Evolutionary conservation across 768 basidiomycete species (phyloP), one percentile per base, ranked within the genome.

Genomic region (Boletus sp.): DNA sequence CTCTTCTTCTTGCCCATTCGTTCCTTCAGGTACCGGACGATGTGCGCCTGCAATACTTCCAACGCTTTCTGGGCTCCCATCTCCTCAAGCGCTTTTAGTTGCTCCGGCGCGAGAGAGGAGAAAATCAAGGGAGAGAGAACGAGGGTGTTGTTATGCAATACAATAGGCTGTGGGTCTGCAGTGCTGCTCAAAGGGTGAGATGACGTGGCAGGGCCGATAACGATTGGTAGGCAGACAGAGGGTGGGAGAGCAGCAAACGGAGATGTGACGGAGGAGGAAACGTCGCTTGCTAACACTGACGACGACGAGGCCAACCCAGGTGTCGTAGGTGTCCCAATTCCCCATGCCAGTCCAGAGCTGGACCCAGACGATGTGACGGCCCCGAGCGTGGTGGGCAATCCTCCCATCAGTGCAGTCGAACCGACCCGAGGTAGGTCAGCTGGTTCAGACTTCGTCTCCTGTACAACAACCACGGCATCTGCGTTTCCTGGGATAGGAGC

Each of bases 111-210:
- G 12, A 96, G 80, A 53, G 86, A 85, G 9, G 87, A 81, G 67
- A 97, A 97, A 35, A 96, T 87, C 20, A 81, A 79, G 2, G 94
- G 94, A 64, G 92, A 90, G 37, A 97, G 83, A 54, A 93, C 83
- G 20, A 97, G 81, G 32, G 83, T 87, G 52, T 91, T 87, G 61
- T 93, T 87, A 60, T 95, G 92, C 12, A 95, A 75, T 24, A 92
- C 83, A 77, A 97, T 92, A 33, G 85, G 85, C 24, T 71, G 54
- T 57, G 68, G 79, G 51, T 83, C 80, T 55, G 82, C 76, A n/a
- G 72, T 55, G 15, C 66, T 56, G 5, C 72, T 56, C 69, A 81
- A 58, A 14, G 86, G 79, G 60, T 86, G 85, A 18, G 83, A 81
- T 5, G 81, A 76, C 29, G 83, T 92, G 65, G 88, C 82, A 40